Evolutionary conservation across 371 early-diverging fungal species (phyloP).

Genomic region (Encephalitozoon intestinalis): DNA sequence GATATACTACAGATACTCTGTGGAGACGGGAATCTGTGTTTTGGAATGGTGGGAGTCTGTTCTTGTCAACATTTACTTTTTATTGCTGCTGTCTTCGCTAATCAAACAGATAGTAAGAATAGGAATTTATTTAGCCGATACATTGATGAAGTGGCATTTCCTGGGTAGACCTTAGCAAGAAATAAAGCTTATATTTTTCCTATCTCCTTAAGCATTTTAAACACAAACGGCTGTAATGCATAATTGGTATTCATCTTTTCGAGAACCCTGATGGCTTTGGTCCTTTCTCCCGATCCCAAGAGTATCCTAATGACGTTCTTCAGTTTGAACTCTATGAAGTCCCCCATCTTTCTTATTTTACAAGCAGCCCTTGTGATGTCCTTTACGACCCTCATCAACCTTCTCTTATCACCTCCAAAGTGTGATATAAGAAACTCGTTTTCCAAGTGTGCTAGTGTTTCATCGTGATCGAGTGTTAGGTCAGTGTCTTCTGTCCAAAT

Average conservation of each 20-base stretch:
- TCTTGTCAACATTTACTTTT: conserved; percentile 48
- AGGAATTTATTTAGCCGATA: neutral
- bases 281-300: neutral
- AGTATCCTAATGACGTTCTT: conserved; percentile 9
- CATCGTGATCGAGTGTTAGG: conserved; percentile 22
- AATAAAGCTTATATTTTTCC: neutral
- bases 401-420: neutral
- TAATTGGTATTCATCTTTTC: conserved; percentile 29
- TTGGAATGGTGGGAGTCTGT: conserved; percentile 40
- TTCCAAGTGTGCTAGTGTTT: conserved; percentile 30
- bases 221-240: conserved; percentile 30
- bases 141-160: neutral
- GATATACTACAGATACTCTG: conserved; percentile 45
- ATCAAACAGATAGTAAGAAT: conserved; percentile 23
- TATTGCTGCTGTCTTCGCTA: conserved; percentile 38
- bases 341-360: neutral
- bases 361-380: conserved; percentile 3
- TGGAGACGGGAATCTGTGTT: conserved; percentile 48
- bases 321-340: conserved; percentile 19
- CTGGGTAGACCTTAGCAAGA: neutral
- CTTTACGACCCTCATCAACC: neutral
- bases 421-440: conserved; percentile 28
- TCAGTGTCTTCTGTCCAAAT: conserved; percentile 8
- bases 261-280: neutral
- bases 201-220: neutral